Evolutionary conservation across 495 filamentous ascomycete genomes (phyloP).

Genomic region (Xylaria telfairii): DNA sequence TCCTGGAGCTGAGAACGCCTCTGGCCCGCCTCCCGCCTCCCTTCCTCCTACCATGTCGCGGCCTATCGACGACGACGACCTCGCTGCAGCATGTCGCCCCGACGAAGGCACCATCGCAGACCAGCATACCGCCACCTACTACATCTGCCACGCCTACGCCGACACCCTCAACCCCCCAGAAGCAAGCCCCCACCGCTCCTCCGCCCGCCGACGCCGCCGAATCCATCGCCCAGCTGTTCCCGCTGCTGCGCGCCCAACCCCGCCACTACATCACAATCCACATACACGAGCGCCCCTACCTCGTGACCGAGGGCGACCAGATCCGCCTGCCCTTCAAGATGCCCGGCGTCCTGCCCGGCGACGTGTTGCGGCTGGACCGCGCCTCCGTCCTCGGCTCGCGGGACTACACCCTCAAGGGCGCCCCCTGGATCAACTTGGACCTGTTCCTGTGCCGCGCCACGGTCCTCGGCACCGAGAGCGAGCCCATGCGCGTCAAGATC

Average conservation of each 20-base stretch:
- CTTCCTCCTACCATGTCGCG: slow-evolving; percentile 42
- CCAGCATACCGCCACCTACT: slow-evolving; percentile 40
- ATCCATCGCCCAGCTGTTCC: slow-evolving; percentile 67
- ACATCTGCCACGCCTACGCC: no score
- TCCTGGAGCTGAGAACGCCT: slow-evolving; percentile 52
- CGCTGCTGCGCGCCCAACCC: slow-evolving; percentile 76
- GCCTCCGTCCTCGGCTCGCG: slow-evolving; percentile 80
- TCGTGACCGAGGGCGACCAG: slow-evolving; percentile 83
- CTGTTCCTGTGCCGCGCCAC: slow-evolving; percentile 84
- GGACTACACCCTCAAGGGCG: slow-evolving; percentile 86
- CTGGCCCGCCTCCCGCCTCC: slow-evolving; percentile 40
- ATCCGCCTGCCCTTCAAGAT: slow-evolving; percentile 95
- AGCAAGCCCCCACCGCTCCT: slow-evolving; percentile 30
- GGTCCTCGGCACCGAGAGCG: slow-evolving; percentile 84
- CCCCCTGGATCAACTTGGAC: slow-evolving; percentile 76
- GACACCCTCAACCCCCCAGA: slow-evolving; percentile 33
- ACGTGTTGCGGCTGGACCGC: slow-evolving; percentile 84
- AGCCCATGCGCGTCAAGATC: slow-evolving; percentile 84
- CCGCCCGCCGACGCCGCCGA: slow-evolving; percentile 36
- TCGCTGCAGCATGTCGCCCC: slow-evolving; percentile 40
- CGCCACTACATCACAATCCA: slow-evolving; percentile 86
- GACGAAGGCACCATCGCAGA: slow-evolving; percentile 24
- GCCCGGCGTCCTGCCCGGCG: slow-evolving; percentile 80
- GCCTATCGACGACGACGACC: slow-evolving; percentile 25
- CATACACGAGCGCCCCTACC: slow-evolving; percentile 87